Conservation (phyloP, 1,284 basidiomycete genomes). For the Somion occarium region DNA sequence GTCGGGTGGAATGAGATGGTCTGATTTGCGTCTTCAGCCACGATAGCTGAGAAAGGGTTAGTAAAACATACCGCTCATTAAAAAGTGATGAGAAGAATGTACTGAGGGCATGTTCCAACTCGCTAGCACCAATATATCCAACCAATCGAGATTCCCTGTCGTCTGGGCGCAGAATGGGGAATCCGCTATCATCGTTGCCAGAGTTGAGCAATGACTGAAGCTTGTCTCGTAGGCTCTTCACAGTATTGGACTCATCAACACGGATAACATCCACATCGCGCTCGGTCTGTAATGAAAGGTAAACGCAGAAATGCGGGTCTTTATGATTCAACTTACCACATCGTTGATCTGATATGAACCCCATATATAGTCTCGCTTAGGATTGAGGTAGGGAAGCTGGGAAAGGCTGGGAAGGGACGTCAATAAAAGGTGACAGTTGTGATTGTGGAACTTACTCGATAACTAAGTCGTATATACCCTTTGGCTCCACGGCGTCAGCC, state of each 20-base stretch:
- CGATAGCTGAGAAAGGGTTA: slow-evolving; percentile 47
- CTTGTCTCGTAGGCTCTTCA: slow-evolving; percentile 63
- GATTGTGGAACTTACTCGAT: slow-evolving; percentile 61
- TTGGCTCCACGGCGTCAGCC: slow-evolving; percentile 88
- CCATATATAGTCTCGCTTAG: slow-evolving; percentile 88
- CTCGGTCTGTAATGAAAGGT: slow-evolving; percentile 42
- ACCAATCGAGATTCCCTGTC: slow-evolving; percentile 60
- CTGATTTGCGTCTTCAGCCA: slow-evolving; percentile 70
- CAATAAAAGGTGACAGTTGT: not conserved
- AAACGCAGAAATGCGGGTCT: not conserved
- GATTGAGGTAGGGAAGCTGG: slow-evolving; percentile 87
- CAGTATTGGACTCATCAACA: slow-evolving; percentile 67
- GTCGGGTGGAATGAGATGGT: slow-evolving; percentile 59
- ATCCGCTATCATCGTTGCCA: slow-evolving; percentile 80
- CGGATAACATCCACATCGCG: slow-evolving; percentile 63
- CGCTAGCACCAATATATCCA: slow-evolving; percentile 91
- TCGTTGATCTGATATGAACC: slow-evolving; percentile 70
- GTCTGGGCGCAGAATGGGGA: slow-evolving; percentile 71
- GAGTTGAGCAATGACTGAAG: slow-evolving; percentile 52
- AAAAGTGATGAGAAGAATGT: slow-evolving; percentile 25
- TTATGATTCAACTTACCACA: slow-evolving; percentile 48
- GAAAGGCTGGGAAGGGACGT: slow-evolving; percentile 38
- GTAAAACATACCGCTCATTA: not conserved
- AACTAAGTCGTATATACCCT: slow-evolving; percentile 93
- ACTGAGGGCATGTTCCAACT: slow-evolving; percentile 94